These are phyloP conservation scores for Harrya chromipes DNA, from an alignment of 768 basidiomycete genomes.

Conservation along the genomic window DNA sequence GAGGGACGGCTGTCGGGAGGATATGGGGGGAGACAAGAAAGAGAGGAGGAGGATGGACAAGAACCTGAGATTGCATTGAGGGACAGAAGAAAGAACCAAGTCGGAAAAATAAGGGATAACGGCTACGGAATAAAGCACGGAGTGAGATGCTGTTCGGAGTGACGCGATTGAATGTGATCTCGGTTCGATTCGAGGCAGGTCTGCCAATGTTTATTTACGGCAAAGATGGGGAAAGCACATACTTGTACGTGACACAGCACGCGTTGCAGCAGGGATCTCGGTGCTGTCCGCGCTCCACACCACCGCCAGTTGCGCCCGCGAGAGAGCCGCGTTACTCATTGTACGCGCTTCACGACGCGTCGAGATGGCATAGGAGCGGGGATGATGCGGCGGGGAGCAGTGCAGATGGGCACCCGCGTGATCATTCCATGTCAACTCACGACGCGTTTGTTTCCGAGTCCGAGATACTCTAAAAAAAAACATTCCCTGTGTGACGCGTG, in stretches of 20 bases:
- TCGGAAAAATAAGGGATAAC: slow-evolving; percentile 16
- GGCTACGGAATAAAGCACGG: slow-evolving; percentile 17
- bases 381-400: neutral
- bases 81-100: slow-evolving; percentile 13
- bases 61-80: slow-evolving; percentile 28
- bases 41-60: slow-evolving; percentile 27
- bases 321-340: neutral
- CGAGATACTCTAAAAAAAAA: slow-evolving; percentile 2
- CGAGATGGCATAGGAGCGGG: slow-evolving; percentile 10
- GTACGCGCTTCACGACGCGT: neutral
- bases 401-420: too few species aligned
- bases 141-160: slow-evolving; percentile 5
- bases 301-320: neutral
- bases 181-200: slow-evolving; percentile 19
- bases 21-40: slow-evolving; percentile 7
- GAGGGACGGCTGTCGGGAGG: slow-evolving; percentile 7
- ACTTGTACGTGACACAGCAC: slow-evolving; percentile 24
- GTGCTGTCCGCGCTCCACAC: neutral
- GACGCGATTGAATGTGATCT: slow-evolving; percentile 26
- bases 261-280: slow-evolving; percentile 8
- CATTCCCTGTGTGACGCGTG: slow-evolving; percentile 20
- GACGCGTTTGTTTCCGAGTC: too few species aligned
- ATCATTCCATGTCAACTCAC: too few species aligned
- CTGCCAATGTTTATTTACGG: slow-evolving; percentile 31
- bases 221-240: slow-evolving; percentile 17